A percentile compares a stretch with the other conserved stretches of the same genome.
phyloP scores from a whole-genome alignment of 164 flowering plant genomes.

The Warburgia ugandensis region DNA sequence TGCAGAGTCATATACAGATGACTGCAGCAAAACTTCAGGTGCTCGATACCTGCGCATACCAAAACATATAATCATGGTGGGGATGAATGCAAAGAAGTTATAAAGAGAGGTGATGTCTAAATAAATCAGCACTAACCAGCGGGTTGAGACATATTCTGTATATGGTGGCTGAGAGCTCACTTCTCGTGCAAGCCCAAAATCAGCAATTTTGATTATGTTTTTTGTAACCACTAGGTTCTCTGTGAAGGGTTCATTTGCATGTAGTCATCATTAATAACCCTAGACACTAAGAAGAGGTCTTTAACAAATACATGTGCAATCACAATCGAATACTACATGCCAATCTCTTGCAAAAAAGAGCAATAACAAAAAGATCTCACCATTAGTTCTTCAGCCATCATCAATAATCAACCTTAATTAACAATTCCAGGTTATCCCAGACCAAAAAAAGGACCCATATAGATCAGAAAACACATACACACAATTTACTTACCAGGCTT shows the following conservation, averaged over 20 bases:
- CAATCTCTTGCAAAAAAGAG: too few relatives aligned
- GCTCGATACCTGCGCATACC: constrained; percentile 78
- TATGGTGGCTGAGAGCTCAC: constrained; percentile 70
- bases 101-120: not conserved
- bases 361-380: too few relatives aligned
- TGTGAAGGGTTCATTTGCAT: constrained; percentile 18
- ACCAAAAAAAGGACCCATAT: too few relatives aligned
- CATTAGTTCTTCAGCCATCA: too few relatives aligned
- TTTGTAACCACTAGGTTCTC: constrained; percentile 79
- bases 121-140: constrained; percentile 44
- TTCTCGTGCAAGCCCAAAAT: constrained; percentile 98
- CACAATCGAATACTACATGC: too few relatives aligned
- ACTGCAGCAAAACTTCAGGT: constrained; percentile 91
- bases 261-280: not conserved
- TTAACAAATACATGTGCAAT: too few relatives aligned
- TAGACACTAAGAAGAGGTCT: not conserved
- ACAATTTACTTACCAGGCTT: constrained; percentile 23
- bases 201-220: constrained; percentile 76
- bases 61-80: not conserved
- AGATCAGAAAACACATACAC: too few relatives aligned
- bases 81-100: not conserved
- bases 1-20: constrained; percentile 64
- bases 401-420: too few relatives aligned
- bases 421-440: too few relatives aligned
- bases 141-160: constrained; percentile 83